These are phyloP conservation scores for Quercus parvula DNA, from an alignment of 306 rosid species.

Conservation along the genomic window DNA sequence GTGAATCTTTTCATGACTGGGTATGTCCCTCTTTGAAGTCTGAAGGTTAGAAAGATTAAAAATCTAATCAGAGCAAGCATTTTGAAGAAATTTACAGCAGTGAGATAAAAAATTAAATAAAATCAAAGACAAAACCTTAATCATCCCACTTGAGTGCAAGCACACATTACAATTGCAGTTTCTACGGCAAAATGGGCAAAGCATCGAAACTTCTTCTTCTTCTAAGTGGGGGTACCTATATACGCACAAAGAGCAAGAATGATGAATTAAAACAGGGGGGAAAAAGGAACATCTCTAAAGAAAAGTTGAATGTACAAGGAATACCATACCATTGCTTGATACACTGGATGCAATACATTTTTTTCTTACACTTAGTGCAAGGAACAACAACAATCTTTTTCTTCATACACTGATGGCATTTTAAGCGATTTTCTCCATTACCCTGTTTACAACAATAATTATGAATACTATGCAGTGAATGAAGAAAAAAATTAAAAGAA, in stretches of 20 bases:
- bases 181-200: constrained; percentile 68
- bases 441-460: constrained; percentile 29
- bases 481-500: not conserved
- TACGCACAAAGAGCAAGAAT: constrained; percentile 13
- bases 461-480: constrained; percentile 5
- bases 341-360: constrained; percentile 62
- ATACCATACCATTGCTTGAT: constrained; percentile 56
- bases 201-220: constrained; percentile 41
- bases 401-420: constrained; percentile 76
- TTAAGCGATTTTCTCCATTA: constrained; percentile 23
- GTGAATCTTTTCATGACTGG: constrained; percentile 42
- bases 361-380: constrained; percentile 52
- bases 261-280: constrained; percentile 7
- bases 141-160: constrained; percentile 53
- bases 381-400: constrained; percentile 37
- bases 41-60: constrained; percentile 27
- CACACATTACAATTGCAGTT: constrained; percentile 83
- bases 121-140: constrained; percentile 45
- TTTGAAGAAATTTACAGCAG: not conserved
- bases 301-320: constrained; percentile 5
- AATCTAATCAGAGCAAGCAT: not conserved
- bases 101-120: not conserved
- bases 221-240: constrained; percentile 64
- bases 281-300: not conserved
- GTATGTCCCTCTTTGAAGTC: constrained; percentile 52